Base-by-base conservation (phyloP, 768 basidiomycete genomes). In the Cubamyces lactineus region DNA sequence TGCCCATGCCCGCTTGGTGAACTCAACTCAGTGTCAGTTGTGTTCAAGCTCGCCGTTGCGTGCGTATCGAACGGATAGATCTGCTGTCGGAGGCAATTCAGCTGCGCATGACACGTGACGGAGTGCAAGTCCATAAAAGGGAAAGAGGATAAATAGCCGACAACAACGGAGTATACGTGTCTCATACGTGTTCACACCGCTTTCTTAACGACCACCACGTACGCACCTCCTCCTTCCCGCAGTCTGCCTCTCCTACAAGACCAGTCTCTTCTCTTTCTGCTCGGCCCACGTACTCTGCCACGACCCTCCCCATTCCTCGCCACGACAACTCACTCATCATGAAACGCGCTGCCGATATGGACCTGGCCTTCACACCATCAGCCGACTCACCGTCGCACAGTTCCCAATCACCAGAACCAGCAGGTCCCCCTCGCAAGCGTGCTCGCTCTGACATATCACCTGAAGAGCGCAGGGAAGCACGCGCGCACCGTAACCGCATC, bases 401-500 rank as follows among this genome's bases (percentile, higher is more conserved):
- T 46, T 62, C 69, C 28, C 62, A 66, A 42, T 46, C 64, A 15
- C 28, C 60, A 15, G 65, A 66, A 41, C 51, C 51, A 21, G 49
- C 66, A 13, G 70, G 65, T 34, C 84, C 87, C 15, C 82, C 90
- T 28, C 87, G 91, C 67, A 94, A 94, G 72, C 90, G 92, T 28
- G 73, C 84, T 38, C 87, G 92, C 68, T 81, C 87, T 8, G 82
- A 83, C 11, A 49, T 81, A 24, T 78, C 84, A 6, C 78, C 88
- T 0, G 92, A 93, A 64, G 91, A 93, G 70, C 89, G 91, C 74
- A 91, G 86, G 68, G 92, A 94, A 73, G 92, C 91, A 50, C 83
- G 94, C 66, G 93, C 91, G 16, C 92, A 94, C 76, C 87, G 94
- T 59, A 96, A 96, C 76, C 85, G 94, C 53, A 92, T 96, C 73